Conservation (phyloP, 2,329 filamentous ascomycete genomes). For the Phialemonium atrogriseum region DNA sequence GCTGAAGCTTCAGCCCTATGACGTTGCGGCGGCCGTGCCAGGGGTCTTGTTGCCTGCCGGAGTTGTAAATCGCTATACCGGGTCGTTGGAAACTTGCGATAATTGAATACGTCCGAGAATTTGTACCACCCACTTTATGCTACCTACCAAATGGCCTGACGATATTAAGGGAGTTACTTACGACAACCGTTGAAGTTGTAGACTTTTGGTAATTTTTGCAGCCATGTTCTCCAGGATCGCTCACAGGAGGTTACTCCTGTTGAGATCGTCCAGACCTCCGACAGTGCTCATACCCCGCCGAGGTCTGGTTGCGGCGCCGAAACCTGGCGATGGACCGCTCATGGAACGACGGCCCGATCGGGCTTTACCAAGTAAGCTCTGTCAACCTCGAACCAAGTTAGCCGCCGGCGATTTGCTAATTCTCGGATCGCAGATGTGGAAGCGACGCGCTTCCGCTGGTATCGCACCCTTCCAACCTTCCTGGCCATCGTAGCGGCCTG, state of each 20-base stretch:
- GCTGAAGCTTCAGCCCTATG: conserved; percentile 5
- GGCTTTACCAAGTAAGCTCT: conserved; percentile 50
- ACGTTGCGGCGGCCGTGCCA: not conserved
- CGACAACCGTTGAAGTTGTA: not conserved
- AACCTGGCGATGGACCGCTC: conserved; percentile 51
- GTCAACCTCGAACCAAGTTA: conserved; percentile 5
- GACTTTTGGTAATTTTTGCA: too few species aligned
- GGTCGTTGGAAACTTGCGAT: not conserved
- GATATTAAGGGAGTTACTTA: too few species aligned
- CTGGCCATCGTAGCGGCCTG: conserved; percentile 59
- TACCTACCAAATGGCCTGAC: too few species aligned
- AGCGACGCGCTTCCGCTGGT: conserved; percentile 49
- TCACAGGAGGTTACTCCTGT: conserved; percentile 17
- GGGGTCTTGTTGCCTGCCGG: not conserved
- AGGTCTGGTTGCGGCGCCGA: conserved; percentile 47
- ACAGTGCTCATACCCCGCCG: conserved; percentile 31
- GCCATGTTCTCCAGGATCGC: conserved; percentile 26
- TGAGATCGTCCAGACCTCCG: conserved; percentile 12
- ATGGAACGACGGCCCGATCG: conserved; percentile 58
- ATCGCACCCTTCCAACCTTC: conserved; percentile 74
- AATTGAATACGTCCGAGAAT: conserved; percentile 1
- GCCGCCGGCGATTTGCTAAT: not conserved
- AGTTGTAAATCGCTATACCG: not conserved
- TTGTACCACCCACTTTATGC: too few species aligned
- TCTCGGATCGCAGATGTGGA: conserved; percentile 26